Evolutionary conservation across 164 flowering plant genomes (phyloP), one percentile per base, ranked within the genome.

Genomic region (Euptelea pleiosperma): DNA sequence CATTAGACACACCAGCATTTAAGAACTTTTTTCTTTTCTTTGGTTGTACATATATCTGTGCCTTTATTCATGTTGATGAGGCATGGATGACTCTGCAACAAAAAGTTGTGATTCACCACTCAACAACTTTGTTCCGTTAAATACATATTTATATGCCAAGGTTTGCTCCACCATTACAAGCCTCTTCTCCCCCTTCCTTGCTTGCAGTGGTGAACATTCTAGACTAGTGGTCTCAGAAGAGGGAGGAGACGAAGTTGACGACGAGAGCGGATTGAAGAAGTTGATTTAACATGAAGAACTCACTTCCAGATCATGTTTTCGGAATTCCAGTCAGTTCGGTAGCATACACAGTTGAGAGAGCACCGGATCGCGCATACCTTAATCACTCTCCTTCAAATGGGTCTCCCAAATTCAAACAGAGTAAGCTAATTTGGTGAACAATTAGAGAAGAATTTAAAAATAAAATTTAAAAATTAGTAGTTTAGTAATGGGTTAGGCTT

Each of bases 51-150:
- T 21, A 51, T 40, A 31, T 41, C 57, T 40, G 0, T 22, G 21
- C 40, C 57, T 51, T 41, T 41, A 40, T 42, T 24, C 41, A 0
- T 42, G 29, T 14, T 56, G 49, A 47, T 63, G 67, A 63, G 40
- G 49, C 61, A 48, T 28, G 12, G 39, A 55, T 63, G 60, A 63
- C 66, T 46, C 36, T 53, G 26, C 52, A 52, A 24, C 26, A 52
- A 19, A 42, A 61, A 31, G 50, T 43, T 52, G 24, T 52, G 51
- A 62, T 33, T 62, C 51, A 33, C 58, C 31, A 33, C 39, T 18
- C 57, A n/a, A n/a, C 56, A 34, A 61, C 65, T 62, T 24, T 30
- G 2, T 44, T 10, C 45, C 51, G 42, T 62, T 53, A 48, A 46
- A 63, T 55, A 55, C 31, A 37, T 19, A 2, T 12, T 29, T 24